Evolutionary conservation across 257 asterid genomes (phyloP).

Genomic region (Fraxinus americana): DNA sequence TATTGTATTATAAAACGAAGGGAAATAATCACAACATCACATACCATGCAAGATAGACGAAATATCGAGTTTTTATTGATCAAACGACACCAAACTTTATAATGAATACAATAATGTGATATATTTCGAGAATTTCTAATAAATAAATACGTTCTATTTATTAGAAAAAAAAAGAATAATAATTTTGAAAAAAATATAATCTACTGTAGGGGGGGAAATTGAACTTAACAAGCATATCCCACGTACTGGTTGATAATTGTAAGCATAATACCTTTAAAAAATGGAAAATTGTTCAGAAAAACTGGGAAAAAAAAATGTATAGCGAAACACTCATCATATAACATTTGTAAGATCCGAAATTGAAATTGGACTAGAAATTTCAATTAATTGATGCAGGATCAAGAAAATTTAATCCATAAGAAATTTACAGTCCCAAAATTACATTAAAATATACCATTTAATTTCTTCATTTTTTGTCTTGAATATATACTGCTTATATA

Average conservation of each 20-base stretch:
- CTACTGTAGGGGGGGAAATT: background rate
- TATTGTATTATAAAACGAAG: too few relatives aligned
- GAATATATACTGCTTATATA: background rate
- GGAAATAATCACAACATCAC: background rate
- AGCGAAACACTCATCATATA: too few relatives aligned
- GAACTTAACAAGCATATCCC: background rate
- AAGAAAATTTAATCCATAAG: constrained; percentile 40
- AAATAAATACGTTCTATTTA: background rate
- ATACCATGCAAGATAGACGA: background rate
- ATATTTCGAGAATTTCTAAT: too few relatives aligned
- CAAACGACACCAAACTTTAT: background rate
- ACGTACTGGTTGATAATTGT: background rate
- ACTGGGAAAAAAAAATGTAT: background rate
- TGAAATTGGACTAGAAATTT: constrained; percentile 34
- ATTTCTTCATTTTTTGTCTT: constrained; percentile 4
- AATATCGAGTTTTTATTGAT: too few relatives aligned
- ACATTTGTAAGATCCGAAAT: background rate
- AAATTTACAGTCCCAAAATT: constrained; percentile 40
- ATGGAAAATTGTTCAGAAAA: background rate
- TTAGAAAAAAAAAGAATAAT: background rate
- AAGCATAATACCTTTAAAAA: background rate
- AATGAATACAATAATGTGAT: too few relatives aligned
- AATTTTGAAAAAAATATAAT: background rate
- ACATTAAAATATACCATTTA: constrained; percentile 31
- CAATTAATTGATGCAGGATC: constrained; percentile 41